These are phyloP conservation scores for Penicillium psychrosexuale DNA, from an alignment of 2,329 filamentous ascomycete species.

Conservation along the genomic window DNA sequence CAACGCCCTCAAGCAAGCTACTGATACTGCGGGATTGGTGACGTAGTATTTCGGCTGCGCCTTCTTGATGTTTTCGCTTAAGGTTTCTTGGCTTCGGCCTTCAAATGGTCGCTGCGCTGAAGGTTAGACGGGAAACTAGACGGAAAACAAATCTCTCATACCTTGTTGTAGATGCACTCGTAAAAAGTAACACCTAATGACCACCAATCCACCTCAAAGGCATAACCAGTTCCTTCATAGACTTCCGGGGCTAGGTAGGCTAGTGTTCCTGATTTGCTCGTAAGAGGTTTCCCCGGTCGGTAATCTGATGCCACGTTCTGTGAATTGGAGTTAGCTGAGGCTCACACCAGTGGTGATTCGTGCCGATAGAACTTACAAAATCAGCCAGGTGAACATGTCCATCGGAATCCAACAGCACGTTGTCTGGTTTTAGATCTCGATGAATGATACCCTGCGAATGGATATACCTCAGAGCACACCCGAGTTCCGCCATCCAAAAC, in stretches of 20 bases:
- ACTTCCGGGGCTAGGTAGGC: slow-evolving; percentile 96
- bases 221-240: slow-evolving; percentile 85
- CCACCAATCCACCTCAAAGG: slow-evolving; percentile 95
- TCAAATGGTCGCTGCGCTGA: slow-evolving; percentile 77
- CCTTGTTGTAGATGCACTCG: slow-evolving; percentile 99
- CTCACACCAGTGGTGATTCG: neutral
- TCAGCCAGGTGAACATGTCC: slow-evolving; percentile 97
- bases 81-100: slow-evolving; percentile 75
- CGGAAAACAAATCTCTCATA: slow-evolving; percentile 31
- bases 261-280: slow-evolving; percentile 93
- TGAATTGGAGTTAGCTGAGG: slow-evolving; percentile 9
- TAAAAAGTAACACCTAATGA: slow-evolving; percentile 97
- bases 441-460: slow-evolving; percentile 86
- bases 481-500: slow-evolving; percentile 95
- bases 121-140: slow-evolving; percentile 29
- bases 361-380: slow-evolving; percentile 63
- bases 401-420: slow-evolving; percentile 80
- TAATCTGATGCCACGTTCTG: slow-evolving; percentile 97
- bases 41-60: slow-evolving; percentile 85
- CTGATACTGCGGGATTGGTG: slow-evolving; percentile 84
- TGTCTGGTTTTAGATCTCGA: slow-evolving; percentile 88
- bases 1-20: slow-evolving; percentile 85
- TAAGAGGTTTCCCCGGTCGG: slow-evolving; percentile 73
- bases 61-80: slow-evolving; percentile 76
- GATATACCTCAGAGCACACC: slow-evolving; percentile 84